Evolutionary conservation across 1,139 yeast genomes (phyloP), one percentile per base, ranked within the genome.

Genomic region (Nakaseomyces delphensis): DNA sequence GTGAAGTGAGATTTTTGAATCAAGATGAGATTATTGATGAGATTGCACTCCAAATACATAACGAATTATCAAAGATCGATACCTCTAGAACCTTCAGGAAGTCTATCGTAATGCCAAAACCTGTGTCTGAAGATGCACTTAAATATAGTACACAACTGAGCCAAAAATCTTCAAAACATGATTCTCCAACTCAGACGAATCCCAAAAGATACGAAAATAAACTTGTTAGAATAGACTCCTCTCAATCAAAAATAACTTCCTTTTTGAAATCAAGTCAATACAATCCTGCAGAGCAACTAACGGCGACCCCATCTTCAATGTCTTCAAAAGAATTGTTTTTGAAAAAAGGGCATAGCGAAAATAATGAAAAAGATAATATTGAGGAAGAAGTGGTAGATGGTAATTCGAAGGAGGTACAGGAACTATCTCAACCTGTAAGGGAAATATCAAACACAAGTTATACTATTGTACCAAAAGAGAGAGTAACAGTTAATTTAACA

Each of bases 21-120:
- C 97, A 93, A 55, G 94, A 83, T 43, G 97, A 87, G 56, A 84
- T 93, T 18, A 73, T 85, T 6, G 87, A 81, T 33, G 52, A 60
- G 19, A 69, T 91, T 1, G 70, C 81, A 24, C 60, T 62, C 0
- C 56, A 63, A 8, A 59, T 89, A 0, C 80, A 78, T 43, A 65
- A 63, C 3, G 57, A 67, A 1, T 65, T 91, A 25, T 65, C 77
- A 0, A 66, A 67, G n/a, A 71, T 77, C 8, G 96, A 87, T 52
- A 68, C 78, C 0, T 74, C 87, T 1, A 69, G 96, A 39, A 73
- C 76, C 4, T 89, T 79, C 58, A 71, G 76, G 45, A 73, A 91
- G 30, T 16, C 16, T 18, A 29, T 27, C n/a, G 25, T 15, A 13
- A 39, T 21, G 15, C 36, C 19, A 30, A 18, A 39, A 31, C 37